Percentiles rank a stretch among this genome's conserved stretches.
phyloP scores from a whole-genome alignment of 352 stramenopile genomes.

The Elongisporangium undulatum region DNA sequence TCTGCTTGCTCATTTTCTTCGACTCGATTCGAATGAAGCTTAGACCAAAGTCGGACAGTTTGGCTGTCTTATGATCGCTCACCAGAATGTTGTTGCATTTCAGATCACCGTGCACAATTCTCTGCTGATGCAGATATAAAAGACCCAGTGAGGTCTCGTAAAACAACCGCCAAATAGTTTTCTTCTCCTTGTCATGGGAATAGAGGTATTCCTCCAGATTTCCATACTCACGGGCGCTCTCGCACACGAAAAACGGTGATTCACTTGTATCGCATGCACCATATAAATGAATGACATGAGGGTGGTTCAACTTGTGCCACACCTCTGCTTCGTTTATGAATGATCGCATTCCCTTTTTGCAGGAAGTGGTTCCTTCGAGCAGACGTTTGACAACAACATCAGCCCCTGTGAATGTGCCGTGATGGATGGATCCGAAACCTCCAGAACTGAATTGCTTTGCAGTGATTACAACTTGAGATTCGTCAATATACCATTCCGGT shows the following conservation, averaged over 20 bases:
- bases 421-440: constrained; percentile 9
- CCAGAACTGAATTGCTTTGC: constrained; percentile 12
- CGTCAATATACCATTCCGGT: background rate
- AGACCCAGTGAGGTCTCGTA: constrained; percentile 20
- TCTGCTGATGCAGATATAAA: constrained; percentile 22
- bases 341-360: constrained; percentile 2
- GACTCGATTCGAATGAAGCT: constrained; percentile 7
- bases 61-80: constrained; percentile 10
- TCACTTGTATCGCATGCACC: constrained; percentile 17
- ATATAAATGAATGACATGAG: constrained; percentile 26
- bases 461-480: background rate
- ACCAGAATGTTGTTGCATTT: constrained; percentile 26
- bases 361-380: background rate
- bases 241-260: constrained; percentile 24
- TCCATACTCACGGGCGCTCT: constrained; percentile 11
- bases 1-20: background rate
- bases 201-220: constrained; percentile 7
- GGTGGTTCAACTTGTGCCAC: constrained; percentile 26
- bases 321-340: constrained; percentile 19
- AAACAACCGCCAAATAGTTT: constrained; percentile 19
- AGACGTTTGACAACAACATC: constrained; percentile 24
- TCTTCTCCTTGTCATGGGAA: background rate
- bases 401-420: constrained; percentile 9
- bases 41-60: constrained; percentile 24
- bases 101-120: constrained; percentile 20